Conservation (phyloP, 176 grass and related monocot genomes). For the Calamus simplicifolius region DNA sequence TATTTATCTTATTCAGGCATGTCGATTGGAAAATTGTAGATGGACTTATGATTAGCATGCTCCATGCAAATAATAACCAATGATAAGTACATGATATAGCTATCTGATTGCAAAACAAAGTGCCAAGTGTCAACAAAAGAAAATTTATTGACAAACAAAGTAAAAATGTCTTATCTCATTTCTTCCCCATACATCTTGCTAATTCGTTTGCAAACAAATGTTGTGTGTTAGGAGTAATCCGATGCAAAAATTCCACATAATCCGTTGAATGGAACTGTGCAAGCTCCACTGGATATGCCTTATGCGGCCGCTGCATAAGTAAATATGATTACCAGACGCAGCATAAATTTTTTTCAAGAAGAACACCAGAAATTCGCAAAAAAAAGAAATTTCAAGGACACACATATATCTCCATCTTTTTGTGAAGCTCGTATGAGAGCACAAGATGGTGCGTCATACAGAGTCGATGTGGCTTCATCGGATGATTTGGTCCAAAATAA, state of each 20-base stretch:
- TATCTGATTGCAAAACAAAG: too few species aligned
- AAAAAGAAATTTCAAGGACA: conserved; percentile 31
- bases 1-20: too few species aligned
- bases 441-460: conserved; percentile 99
- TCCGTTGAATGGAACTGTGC: conserved; percentile 95
- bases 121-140: too few species aligned
- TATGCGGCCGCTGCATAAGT: conserved; percentile 84
- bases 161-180: conserved; percentile 16
- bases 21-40: too few species aligned
- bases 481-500: conserved; percentile 98
- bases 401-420: conserved; percentile 99
- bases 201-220: conserved; percentile 68
- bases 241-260: conserved; percentile 98
- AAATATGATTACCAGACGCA: conserved; percentile 5
- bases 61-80: too few species aligned
- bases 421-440: conserved; percentile 86
- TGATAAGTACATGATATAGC: too few species aligned
- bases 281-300: conserved; percentile 94
- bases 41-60: too few species aligned
- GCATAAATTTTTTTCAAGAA: conserved; percentile 4
- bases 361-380: background rate
- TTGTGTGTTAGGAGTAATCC: conserved; percentile 82
- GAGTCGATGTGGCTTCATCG: conserved; percentile 97
- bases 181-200: conserved; percentile 61
- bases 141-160: background rate